These are phyloP conservation scores for Pseudopyricularia javanii DNA, from an alignment of 2,329 filamentous ascomycete species.

Conservation along the genomic window DNA sequence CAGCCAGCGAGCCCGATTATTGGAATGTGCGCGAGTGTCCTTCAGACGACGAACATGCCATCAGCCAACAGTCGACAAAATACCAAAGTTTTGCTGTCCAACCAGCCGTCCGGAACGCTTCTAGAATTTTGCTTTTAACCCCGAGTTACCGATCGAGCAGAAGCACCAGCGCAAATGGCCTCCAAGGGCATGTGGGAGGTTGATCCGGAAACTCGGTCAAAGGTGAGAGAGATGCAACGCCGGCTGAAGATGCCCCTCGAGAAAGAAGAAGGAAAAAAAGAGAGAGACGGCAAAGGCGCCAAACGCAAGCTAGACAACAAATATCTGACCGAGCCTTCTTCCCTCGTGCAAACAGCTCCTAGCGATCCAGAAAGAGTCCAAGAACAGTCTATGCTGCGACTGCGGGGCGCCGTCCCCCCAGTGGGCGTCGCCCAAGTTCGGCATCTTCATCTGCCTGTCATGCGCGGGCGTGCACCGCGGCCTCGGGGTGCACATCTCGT, in stretches of 20 bases:
- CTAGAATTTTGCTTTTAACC: neutral
- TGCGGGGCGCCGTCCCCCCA: constrained; percentile 92
- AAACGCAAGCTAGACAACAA: neutral
- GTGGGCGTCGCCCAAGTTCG: constrained; percentile 97
- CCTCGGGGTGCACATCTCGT: constrained; percentile 94
- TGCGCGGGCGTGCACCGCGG: constrained; percentile 93
- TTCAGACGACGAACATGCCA: neutral
- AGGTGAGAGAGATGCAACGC: constrained; percentile 41
- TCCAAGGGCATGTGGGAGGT: constrained; percentile 94
- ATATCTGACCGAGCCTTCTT: neutral
- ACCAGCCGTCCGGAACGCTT: neutral
- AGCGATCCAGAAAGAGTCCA: constrained; percentile 78
- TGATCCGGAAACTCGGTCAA: constrained; percentile 90
- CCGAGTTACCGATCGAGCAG: neutral
- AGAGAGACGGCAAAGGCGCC: neutral
- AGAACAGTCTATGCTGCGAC: constrained; percentile 87
- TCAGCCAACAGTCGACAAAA: neutral
- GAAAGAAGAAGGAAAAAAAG: too few relatives aligned
- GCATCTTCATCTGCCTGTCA: constrained; percentile 94
- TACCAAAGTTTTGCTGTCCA: neutral
- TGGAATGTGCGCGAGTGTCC: too few relatives aligned
- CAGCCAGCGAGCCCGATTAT: neutral
- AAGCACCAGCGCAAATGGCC: constrained; percentile 31
- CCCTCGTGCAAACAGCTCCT: constrained; percentile 50
- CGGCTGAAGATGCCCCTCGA: neutral